Base-by-base conservation (phyloP, 73 alveolate genomes). In the Uronychia setigera region DNA sequence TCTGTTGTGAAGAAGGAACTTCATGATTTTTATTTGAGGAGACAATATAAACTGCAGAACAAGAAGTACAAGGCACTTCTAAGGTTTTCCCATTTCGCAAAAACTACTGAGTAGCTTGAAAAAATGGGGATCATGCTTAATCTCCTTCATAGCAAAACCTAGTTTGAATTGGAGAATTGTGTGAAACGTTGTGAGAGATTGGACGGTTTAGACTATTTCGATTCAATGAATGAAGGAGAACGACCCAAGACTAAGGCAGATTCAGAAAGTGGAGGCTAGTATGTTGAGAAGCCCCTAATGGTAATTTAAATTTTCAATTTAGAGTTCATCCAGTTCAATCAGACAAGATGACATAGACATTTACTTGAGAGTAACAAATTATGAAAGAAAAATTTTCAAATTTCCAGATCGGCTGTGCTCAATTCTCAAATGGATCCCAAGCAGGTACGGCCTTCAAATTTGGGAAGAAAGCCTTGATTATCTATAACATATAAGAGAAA, bases 21-120 rank as follows among this genome's bases (percentile, higher is more conserved):
- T 9, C 87, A 85, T 26, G 28, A 33, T 35, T 87, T 79, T 78
- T 87, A 9, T 76, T 29, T 46, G 31, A 14, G 87, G 19, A 81
- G 82, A 29, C 82, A 80, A 29, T 75, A 80, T 28, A 26, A 77
- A 11, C 34, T 87, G 57, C 75, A 80, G 76, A 84, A 79, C 59
- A 79, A 87, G 74, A 87, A 87, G 74, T 74, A 79, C 32, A 87
- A 87, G 35, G 74, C 76, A 28, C 81, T 87, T 1, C 35, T 58
- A 0, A 81, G 93, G 58, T 87, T 86, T 85, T 88, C 93, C 33
- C 93, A 87, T 76, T 60, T 59, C n/a, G 93, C 88, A n/a, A n/a
- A 33, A 27, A 57, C 87, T 13, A 81, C 93, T 11, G 88, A 87
- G 30, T 60, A 87, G n/a, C 60, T 80, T 59, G 93, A 87, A 67